Percentiles rank a stretch among this genome's conserved stretches.
Evolutionary conservation across 2,329 filamentous ascomycete species (phyloP).

Genomic region (Fusarium humuli): DNA sequence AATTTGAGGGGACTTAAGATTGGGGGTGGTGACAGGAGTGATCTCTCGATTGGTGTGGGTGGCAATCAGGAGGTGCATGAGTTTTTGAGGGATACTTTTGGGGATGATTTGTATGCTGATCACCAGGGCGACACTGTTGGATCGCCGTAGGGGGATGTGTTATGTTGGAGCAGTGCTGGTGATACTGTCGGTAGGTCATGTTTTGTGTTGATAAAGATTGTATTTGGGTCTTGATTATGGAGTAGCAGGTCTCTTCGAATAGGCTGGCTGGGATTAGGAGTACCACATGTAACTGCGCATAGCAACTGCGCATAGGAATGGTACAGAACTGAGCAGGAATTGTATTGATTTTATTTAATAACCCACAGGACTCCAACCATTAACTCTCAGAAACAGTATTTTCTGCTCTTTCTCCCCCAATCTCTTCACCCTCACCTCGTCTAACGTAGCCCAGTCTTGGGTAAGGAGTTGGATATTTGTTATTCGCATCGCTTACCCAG

Average conservation of each 20-base stretch:
- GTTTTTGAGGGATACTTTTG: slow-evolving; percentile 24
- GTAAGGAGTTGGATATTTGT: slow-evolving; percentile 23
- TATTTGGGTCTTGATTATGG: neutral
- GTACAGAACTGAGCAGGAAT: neutral
- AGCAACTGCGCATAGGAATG: neutral
- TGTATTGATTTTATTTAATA: no score
- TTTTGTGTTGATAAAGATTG: neutral
- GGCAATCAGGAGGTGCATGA: slow-evolving; percentile 12
- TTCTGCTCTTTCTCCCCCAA: neutral
- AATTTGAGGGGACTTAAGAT: slow-evolving; percentile 19
- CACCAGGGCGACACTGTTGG: no score
- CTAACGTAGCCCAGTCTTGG: slow-evolving; percentile 4
- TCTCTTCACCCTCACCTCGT: neutral
- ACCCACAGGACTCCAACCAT: no score
- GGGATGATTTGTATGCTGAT: neutral
- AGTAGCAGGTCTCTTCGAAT: neutral
- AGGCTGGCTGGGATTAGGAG: neutral
- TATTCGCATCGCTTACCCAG: slow-evolving; percentile 4
- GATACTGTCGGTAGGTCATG: neutral
- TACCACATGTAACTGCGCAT: neutral
- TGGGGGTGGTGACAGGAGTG: neutral
- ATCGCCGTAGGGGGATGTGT: no score
- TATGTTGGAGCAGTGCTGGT: neutral
- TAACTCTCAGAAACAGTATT: neutral
- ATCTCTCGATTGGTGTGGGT: neutral